These are phyloP conservation scores for Nakaseomyces uthaithaninus DNA, from an alignment of 1,139 yeast species.

Conservation along the genomic window DNA sequence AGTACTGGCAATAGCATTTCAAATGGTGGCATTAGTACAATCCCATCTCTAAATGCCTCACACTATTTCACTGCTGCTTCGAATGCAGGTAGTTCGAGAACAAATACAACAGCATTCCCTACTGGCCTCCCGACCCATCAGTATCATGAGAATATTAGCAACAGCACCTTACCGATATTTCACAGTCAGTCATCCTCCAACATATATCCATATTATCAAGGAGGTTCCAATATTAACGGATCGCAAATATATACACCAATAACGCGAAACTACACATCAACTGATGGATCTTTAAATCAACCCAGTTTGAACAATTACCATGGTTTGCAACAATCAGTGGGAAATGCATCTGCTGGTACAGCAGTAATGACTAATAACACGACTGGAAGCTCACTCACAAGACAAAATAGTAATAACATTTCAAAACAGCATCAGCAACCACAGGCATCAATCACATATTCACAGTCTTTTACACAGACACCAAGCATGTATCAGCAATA, in stretches of 20 bases:
- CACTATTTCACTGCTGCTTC: background rate
- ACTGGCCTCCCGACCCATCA: background rate
- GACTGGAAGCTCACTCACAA: background rate
- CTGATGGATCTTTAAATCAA: background rate
- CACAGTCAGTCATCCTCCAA: background rate
- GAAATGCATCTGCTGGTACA: background rate
- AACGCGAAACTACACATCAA: background rate
- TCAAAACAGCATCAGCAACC: constrained; percentile 2
- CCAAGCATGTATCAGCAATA: constrained; percentile 6
- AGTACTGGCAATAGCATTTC: background rate
- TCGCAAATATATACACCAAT: background rate
- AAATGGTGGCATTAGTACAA: background rate
- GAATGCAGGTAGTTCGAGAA: background rate
- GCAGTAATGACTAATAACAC: background rate
- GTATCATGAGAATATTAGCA: background rate
- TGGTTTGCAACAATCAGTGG: background rate
- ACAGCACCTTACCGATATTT: background rate
- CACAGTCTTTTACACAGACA: constrained; percentile 1
- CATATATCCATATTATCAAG: background rate
- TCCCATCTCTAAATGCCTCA: constrained; percentile 2
- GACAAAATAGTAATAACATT: background rate
- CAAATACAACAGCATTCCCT: background rate
- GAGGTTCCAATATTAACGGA: background rate
- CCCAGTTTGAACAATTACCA: background rate
- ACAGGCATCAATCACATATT: constrained; percentile 2